Base-by-base conservation (phyloP, 1,284 basidiomycete genomes). In the Cutaneotrichosporon sp. region DNA sequence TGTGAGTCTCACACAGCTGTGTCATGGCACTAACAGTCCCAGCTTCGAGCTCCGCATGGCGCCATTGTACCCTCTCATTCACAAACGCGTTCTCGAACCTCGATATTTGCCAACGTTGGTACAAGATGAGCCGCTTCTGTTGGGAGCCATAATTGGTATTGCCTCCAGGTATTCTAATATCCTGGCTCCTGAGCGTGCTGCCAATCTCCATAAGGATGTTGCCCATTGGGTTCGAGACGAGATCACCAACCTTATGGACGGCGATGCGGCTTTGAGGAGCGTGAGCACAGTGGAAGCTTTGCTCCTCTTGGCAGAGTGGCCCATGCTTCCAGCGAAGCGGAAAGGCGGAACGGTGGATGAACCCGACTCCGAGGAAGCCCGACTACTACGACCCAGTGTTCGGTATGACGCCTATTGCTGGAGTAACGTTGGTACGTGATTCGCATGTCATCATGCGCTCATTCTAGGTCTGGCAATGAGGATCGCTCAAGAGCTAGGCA, bases 21-120 rank as follows among this genome's bases (percentile, higher is more conserved):
- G 3, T 33, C 26, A 8, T 2, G 8, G 20, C 23, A 1, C 8
- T 4, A 2, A 30, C 50, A 49, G 33, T 49, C 36, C 3, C 38
- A 57, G 55, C 22, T 57, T 54, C 22, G 51, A 57, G 49, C 42
- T 51, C 7, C 40, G 46, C 21, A 57, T 57, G 56, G 56, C 56
- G 1, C 56, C 56, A 2, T 52, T 57, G 21, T 57, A 54, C 9
- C 51, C 56, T 0, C 46, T 57, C 14, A 40, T 57, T 7, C 52
- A 57, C 34, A 40, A 45, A 2, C 38, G 40, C 10, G 18, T 57
- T 2, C 53, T 54, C 20, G 56, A 57, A 20, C 43, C 56, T 2
- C 23, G 23, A 9, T 54, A 57, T 38, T 52, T 53, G 26, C 40
- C 50, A 4, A 51, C 51, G 2, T 46, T 57, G 4, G 49, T 57